Base-by-base conservation (phyloP, 148 eudicot genomes). In the Salicornia ramosissima region DNA sequence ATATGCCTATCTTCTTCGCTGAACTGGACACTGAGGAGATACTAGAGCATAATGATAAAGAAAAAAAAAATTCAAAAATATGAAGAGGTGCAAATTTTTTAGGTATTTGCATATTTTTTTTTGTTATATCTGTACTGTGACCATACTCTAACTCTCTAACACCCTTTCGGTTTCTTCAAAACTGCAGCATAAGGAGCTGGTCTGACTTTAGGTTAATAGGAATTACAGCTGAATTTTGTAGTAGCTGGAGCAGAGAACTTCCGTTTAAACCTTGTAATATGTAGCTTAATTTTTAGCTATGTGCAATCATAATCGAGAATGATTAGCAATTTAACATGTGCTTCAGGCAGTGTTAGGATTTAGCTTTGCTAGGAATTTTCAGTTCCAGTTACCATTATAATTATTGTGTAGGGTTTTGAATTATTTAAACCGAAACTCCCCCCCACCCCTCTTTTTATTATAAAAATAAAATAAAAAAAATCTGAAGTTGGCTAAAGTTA, bases 1-100 rank as follows among this genome's bases (percentile, higher is more conserved):
- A 75, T 61, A 5, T 21, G 54, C 71, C 78, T 10, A 31, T 68
- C 31, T 5, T 75, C 26, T 68, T 25, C 31, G 11, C 22, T 14
- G 78, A 75, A 30, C 33, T 68, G 29, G 30, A 39, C 14, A 8
- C 3, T 12, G 25, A 10, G 15, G 43, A 60, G 58, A 12, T 68
- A 58, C 33, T 3, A 31, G 45, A 28, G 10, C 33, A 28, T 60
- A 28, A 66, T 8, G 72, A 60, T 2, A 21, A 46, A 18, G 53
- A 29, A 18, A 68, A 40, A 39, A 40, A 68, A 68, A 58, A 10
- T 49, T 51, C 73, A 40, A 45, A 60, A 68, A 31, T 42, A 18
- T 69, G 63, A 69, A n/a, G 1, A 28, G 1, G 3, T 68, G n/a
- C 29, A 12, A 24, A 40, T 1, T 59, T 36, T 3, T 13, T 43